Evolutionary conservation across 2,329 filamentous ascomycete genomes (phyloP).

Genomic region (Ophiocordyceps camponoti-leonardi): DNA sequence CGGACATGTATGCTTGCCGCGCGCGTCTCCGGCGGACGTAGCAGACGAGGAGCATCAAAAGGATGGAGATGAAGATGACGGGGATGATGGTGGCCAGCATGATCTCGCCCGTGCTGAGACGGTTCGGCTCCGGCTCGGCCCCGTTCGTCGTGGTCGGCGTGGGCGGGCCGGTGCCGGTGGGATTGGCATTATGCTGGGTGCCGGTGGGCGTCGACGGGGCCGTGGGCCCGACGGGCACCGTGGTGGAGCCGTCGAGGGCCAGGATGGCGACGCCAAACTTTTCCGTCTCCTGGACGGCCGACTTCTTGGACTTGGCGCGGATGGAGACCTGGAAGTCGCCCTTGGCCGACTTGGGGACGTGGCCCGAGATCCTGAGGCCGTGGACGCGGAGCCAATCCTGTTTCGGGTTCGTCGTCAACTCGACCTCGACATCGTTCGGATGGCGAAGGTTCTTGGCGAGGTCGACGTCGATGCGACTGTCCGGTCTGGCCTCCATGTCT

Average conservation of each 20-base stretch:
- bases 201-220: constrained; percentile 8
- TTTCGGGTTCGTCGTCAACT: constrained; percentile 16
- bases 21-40: constrained; percentile 14
- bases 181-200: constrained; percentile 5
- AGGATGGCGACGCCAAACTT: constrained; percentile 18
- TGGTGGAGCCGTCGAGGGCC: constrained; percentile 8
- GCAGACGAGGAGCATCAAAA: constrained; percentile 16
- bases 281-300: constrained; percentile 18
- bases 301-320: constrained; percentile 15
- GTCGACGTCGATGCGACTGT: constrained; percentile 23
- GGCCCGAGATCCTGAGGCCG: constrained; percentile 21
- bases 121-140: constrained; percentile 5
- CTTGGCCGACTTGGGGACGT: constrained; percentile 17
- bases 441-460: constrained; percentile 23
- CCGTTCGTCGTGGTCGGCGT: constrained; percentile 1
- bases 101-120: constrained; percentile 15
- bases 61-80: constrained; percentile 16
- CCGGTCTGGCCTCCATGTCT: constrained; percentile 21
- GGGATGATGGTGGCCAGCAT: constrained; percentile 27
- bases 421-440: constrained; percentile 19
- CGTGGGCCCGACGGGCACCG: constrained; percentile 6
- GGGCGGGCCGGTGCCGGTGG: constrained; percentile 3
- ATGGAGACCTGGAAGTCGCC: constrained; percentile 15
- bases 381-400: constrained; percentile 26
- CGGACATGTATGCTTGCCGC: constrained; percentile 11